Conservation (phyloP, 75 land plant species). For the Pinus taeda region DNA sequence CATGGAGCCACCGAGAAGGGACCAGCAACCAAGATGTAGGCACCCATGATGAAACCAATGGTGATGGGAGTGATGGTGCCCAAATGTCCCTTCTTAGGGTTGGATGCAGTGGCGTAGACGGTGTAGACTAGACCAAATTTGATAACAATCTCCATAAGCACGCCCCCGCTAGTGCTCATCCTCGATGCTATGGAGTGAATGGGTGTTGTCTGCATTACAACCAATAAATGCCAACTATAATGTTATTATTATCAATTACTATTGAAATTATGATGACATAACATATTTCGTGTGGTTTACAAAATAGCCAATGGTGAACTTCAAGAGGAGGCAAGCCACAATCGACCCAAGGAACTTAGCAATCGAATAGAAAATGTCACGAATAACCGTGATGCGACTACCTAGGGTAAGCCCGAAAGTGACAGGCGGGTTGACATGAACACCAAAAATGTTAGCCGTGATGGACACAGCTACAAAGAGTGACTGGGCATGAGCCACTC, state of each 20-base stretch:
- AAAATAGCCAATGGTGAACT: slow-evolving; percentile 35
- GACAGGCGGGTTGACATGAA: slow-evolving; percentile 20
- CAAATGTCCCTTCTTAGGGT: slow-evolving; percentile 33
- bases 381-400: slow-evolving; percentile 64
- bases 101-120: slow-evolving; percentile 25
- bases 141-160: slow-evolving; percentile 23
- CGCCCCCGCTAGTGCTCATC: slow-evolving; percentile 9
- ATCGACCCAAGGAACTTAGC: slow-evolving; percentile 69
- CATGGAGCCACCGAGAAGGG: slow-evolving; percentile 51
- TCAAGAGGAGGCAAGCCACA: slow-evolving; percentile 52
- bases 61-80: slow-evolving; percentile 27
- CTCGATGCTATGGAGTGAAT: slow-evolving; percentile 16
- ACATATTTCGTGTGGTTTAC: background rate
- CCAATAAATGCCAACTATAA: too few relatives aligned
- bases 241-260: too few relatives aligned
- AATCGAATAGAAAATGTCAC: slow-evolving; percentile 65
- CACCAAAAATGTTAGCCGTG: too few relatives aligned
- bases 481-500: too few relatives aligned
- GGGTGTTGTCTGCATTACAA: slow-evolving; percentile 4
- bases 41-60: slow-evolving; percentile 29
- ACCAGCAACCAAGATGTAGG: slow-evolving; percentile 34
- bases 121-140: slow-evolving; percentile 31
- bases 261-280: too few relatives aligned
- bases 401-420: slow-evolving; percentile 65
- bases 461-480: too few relatives aligned